These are phyloP conservation scores for Alternaria arbusti DNA, from an alignment of 2,329 filamentous ascomycete species.

Conservation along the genomic window DNA sequence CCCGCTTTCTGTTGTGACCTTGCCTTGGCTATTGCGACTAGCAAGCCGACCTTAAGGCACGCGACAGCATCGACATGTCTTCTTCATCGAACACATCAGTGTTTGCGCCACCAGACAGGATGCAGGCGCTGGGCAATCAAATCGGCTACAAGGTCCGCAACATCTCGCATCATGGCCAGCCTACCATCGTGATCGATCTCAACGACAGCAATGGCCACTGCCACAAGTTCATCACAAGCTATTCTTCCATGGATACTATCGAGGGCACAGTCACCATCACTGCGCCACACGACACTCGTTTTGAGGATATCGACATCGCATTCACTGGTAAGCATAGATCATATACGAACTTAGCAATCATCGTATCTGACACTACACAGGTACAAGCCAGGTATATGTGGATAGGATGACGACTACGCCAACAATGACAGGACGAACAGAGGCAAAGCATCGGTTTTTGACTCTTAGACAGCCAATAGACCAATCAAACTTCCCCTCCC, in stretches of 20 bases:
- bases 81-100: slow-evolving; percentile 25
- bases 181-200: slow-evolving; percentile 53
- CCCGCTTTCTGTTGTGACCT: slow-evolving; percentile 11
- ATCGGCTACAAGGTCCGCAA: slow-evolving; percentile 45
- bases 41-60: slow-evolving; percentile 13
- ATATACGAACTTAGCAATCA: background rate
- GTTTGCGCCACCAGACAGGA: slow-evolving; percentile 30
- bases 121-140: slow-evolving; percentile 41
- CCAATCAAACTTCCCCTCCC: slow-evolving; percentile 59
- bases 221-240: slow-evolving; percentile 52
- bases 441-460: slow-evolving; percentile 66
- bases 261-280: slow-evolving; percentile 61
- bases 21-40: slow-evolving; percentile 11
- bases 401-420: slow-evolving; percentile 61
- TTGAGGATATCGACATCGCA: slow-evolving; percentile 65
- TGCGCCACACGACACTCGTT: slow-evolving; percentile 59
- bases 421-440: slow-evolving; percentile 60
- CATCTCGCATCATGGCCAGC: slow-evolving; percentile 44
- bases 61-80: slow-evolving; percentile 26
- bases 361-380: slow-evolving; percentile 42
- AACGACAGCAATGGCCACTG: slow-evolving; percentile 38
- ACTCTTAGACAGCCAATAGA: slow-evolving; percentile 67
- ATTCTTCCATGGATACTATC: slow-evolving; percentile 64
- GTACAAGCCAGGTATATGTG: slow-evolving; percentile 59
- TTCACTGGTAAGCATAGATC: slow-evolving; percentile 57